Percentiles rank a stretch among this genome's conserved stretches.
phyloP scores from a whole-genome alignment of 1,284 basidiomycete genomes.

The Ceratobasidium sp. region DNA sequence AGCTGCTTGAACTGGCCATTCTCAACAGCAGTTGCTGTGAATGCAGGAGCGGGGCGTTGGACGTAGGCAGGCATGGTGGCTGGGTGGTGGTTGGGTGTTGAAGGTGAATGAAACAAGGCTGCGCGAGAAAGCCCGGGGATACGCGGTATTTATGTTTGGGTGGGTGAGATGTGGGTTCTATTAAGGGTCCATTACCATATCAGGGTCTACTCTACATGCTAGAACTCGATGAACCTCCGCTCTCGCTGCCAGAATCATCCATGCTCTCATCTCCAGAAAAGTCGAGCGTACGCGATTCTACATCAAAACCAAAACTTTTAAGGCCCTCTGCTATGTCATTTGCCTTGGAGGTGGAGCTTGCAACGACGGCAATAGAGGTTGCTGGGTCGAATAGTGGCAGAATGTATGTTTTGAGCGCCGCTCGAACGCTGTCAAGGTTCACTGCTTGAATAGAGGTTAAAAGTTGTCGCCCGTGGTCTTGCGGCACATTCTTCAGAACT shows the following conservation, averaged over 20 bases:
- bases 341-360: constrained; percentile 83
- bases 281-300: constrained; percentile 77
- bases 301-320: constrained; percentile 75
- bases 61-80: constrained; percentile 71
- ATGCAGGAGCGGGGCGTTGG: constrained; percentile 80
- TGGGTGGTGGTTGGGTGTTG: constrained; percentile 3
- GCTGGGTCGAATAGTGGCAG: constrained; percentile 86
- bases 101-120: background rate
- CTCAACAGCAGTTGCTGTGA: constrained; percentile 79
- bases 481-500: constrained; percentile 81
- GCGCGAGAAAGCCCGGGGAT: background rate
- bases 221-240: constrained; percentile 48
- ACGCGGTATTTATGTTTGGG: constrained; percentile 41
- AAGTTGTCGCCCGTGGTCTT: constrained; percentile 77
- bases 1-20: constrained; percentile 81
- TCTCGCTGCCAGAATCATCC: constrained; percentile 56
- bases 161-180: background rate
- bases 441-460: constrained; percentile 83
- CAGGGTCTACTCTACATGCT: constrained; percentile 46
- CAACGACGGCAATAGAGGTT: constrained; percentile 82
- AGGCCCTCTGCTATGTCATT: constrained; percentile 78
- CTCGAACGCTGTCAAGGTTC: constrained; percentile 79
- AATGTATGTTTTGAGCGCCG: constrained; percentile 78
- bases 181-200: constrained; percentile 21
- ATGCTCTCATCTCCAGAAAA: constrained; percentile 66